Evolutionary conservation across 2,329 filamentous ascomycete genomes (phyloP), one percentile per base, ranked within the genome.

Genomic region (Cordyceps sp.): DNA sequence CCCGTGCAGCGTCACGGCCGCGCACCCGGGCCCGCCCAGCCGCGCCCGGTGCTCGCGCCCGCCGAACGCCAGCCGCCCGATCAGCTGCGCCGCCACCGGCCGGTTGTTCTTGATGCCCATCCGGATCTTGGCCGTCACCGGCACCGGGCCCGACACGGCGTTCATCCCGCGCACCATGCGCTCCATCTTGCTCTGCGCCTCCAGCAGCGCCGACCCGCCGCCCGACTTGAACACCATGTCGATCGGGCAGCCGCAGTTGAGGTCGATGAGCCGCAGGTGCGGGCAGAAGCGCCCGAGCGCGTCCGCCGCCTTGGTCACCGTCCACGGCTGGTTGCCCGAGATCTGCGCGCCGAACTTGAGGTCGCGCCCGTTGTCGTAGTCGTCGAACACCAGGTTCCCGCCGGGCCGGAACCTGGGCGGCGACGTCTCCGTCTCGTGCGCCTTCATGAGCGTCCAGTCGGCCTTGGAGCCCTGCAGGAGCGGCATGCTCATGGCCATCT

Each of bases 161-260:
- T 93, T 94, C 90, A 98, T 98, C 43, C 90, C 90, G 39, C 86
- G 73, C 27, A 98, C 67, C 57, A 94, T 96, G 55, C 88, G 88
- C 55, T 94, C 86, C 31, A 98, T 61, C 57, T 94, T 96, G 36
- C 74, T 74, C 20, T 73, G 81, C 33, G 77, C 67, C 46, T 98
- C 90, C n/a, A 98, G 73, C 13, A 98, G 70, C 2, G 83, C 88
- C 15, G 88, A 93, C 4, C 90, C 90, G 26, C 82, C 84, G 31
- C 90, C 90, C 29, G 78, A 69, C 44, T 85, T 76, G 62, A 74
- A 96, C 32, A 98, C 78, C 44, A 94, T 72, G 50, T 98, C 90
- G 48, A 98, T 94, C 4, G 90, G 90, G 49, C 90, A 98, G 28
- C 90, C 90, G 46, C 88, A 96, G 61, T 98, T 98, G 43, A 98